Conservation (phyloP, 1,139 yeast genomes). For the Ashbya aceris region DNA sequence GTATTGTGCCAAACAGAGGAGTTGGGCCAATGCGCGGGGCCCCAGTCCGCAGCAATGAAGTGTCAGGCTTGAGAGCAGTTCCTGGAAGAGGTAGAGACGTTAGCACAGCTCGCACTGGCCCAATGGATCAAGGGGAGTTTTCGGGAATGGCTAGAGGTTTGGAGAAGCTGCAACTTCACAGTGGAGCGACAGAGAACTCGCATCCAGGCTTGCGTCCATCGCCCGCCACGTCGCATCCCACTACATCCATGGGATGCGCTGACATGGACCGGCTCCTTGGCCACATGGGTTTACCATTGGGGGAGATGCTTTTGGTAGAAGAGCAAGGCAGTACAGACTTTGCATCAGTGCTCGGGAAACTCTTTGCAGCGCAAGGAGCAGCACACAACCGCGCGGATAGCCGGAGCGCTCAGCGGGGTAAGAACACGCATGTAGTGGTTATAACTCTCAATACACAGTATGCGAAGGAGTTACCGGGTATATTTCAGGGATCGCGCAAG, state of each 20-base stretch:
- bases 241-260: slow-evolving; percentile 66
- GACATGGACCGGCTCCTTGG: slow-evolving; percentile 67
- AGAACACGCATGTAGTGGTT: slow-evolving; percentile 54
- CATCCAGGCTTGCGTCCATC: slow-evolving; percentile 72
- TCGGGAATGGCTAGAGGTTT: not conserved
- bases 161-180: not conserved
- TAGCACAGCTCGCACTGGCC: not conserved
- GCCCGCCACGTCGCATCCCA: slow-evolving; percentile 60
- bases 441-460: slow-evolving; percentile 55
- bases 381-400: slow-evolving; percentile 49
- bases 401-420: slow-evolving; percentile 22
- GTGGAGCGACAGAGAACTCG: not conserved
- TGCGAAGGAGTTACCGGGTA: slow-evolving; percentile 71
- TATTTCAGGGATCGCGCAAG: slow-evolving; percentile 60
- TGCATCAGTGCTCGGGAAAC: slow-evolving; percentile 59
- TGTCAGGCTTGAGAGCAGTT: too few species aligned
- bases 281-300: slow-evolving; percentile 83
- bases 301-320: slow-evolving; percentile 59
- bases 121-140: not conserved
- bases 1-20: too few species aligned
- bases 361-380: slow-evolving; percentile 74
- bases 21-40: too few species aligned
- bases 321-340: slow-evolving; percentile 90
- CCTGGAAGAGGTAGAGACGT: not conserved
- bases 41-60: too few species aligned